A percentile compares a stretch with the other conserved stretches of the same genome.
Evolutionary conservation across 2,329 filamentous ascomycete genomes (phyloP).

Genomic region (Microdochium trichocladiopsis): DNA sequence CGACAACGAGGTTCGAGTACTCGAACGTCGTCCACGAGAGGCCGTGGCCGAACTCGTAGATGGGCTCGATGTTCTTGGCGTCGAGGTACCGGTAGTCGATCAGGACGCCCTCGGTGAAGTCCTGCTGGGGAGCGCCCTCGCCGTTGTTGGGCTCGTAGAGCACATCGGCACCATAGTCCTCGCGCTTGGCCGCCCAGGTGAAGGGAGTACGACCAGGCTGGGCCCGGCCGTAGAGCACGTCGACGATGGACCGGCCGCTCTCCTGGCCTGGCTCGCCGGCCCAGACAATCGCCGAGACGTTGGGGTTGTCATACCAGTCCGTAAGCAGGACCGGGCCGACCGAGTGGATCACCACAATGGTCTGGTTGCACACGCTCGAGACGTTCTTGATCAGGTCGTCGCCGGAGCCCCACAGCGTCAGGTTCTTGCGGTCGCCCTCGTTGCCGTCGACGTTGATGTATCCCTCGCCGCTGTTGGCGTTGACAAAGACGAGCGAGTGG

Average conservation of each 20-base stretch:
- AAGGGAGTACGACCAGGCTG: constrained; percentile 76
- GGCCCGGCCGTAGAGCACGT: constrained; percentile 75
- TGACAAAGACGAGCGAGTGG: constrained; percentile 81
- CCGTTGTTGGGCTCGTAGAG: constrained; percentile 64
- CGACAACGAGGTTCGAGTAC: constrained; percentile 60
- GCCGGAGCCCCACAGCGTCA: constrained; percentile 81
- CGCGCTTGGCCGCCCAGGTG: constrained; percentile 63
- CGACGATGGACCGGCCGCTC: constrained; percentile 69
- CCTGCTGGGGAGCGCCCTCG: constrained; percentile 56
- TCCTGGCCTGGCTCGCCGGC: constrained; percentile 79
- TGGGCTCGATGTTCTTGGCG: constrained; percentile 53
- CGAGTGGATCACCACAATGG: constrained; percentile 85
- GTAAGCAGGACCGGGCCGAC: constrained; percentile 72
- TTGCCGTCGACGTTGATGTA: constrained; percentile 81
- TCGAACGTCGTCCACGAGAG: constrained; percentile 74
- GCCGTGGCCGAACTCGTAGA: constrained; percentile 78
- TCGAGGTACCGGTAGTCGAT: constrained; percentile 80
- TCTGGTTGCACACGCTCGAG: constrained; percentile 73
- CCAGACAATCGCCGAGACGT: constrained; percentile 79
- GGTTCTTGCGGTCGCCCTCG: constrained; percentile 81
- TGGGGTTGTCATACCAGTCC: constrained; percentile 67
- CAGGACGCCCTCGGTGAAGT: constrained; percentile 72
- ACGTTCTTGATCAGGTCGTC: constrained; percentile 78
- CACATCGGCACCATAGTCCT: constrained; percentile 64
- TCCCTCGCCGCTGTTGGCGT: constrained; percentile 79